A percentile compares a stretch with the other conserved stretches of the same genome.
phyloP scores from a whole-genome alignment of 352 stramenopile species.

The Pythium sukuiense region DNA sequence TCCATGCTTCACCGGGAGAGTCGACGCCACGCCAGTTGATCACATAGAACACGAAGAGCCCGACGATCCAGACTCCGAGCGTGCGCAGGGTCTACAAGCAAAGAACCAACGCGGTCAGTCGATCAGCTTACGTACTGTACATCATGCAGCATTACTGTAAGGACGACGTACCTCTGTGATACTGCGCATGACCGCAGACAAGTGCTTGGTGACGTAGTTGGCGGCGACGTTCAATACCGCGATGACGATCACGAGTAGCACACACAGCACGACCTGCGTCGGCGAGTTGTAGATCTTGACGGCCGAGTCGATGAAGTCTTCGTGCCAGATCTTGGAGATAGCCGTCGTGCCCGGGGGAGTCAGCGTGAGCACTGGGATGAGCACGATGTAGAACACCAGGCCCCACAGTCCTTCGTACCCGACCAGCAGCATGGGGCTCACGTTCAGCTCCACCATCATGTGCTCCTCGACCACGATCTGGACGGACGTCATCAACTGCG shows the following conservation, averaged over 20 bases:
- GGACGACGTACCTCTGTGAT: constrained; percentile 52
- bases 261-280: constrained; percentile 47
- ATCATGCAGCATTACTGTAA: too few species aligned
- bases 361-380: constrained; percentile 62
- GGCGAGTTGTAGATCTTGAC: constrained; percentile 70
- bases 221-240: constrained; percentile 70
- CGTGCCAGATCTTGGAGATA: constrained; percentile 73
- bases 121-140: neutral
- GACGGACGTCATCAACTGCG: constrained; percentile 76
- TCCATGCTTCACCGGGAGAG: constrained; percentile 68
- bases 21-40: constrained; percentile 52
- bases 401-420: constrained; percentile 87
- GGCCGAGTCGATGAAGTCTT: constrained; percentile 77
- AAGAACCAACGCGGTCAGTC: neutral
- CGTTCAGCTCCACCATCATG: constrained; percentile 76
- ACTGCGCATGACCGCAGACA: constrained; percentile 75
- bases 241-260: constrained; percentile 62
- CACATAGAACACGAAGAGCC: constrained; percentile 75
- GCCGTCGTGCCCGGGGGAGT: constrained; percentile 43
- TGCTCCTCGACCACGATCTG: constrained; percentile 90
- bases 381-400: constrained; percentile 65
- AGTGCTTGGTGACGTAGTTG: constrained; percentile 82
- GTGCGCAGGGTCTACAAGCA: constrained; percentile 58
- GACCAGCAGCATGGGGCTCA: constrained; percentile 84
- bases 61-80: constrained; percentile 70